These are phyloP conservation scores for Stenogyne calaminthoides DNA, from an alignment of 305 asterid species.

Conservation along the genomic window DNA sequence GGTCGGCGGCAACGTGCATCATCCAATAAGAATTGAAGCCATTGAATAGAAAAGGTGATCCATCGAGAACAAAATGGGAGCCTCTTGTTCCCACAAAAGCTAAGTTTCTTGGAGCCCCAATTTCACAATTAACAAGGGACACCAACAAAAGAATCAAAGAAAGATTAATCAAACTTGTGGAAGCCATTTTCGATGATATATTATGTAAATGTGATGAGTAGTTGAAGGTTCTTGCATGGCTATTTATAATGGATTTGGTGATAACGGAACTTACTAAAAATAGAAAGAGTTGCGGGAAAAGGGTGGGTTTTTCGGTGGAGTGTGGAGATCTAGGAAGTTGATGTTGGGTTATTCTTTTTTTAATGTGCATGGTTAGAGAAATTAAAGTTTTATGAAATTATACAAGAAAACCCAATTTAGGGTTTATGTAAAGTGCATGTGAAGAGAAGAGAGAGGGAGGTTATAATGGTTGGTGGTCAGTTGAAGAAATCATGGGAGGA, in stretches of 20 bases:
- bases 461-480: constrained; percentile 31
- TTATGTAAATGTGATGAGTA: too few relatives aligned
- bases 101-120: constrained; percentile 16
- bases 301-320: constrained; percentile 45
- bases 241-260: constrained; percentile 41
- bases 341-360: neutral
- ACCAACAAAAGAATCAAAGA: neutral
- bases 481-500: constrained; percentile 34
- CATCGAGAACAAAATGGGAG: constrained; percentile 50
- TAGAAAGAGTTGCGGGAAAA: constrained; percentile 39
- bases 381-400: neutral
- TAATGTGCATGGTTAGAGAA: neutral
- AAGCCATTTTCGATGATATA: constrained; percentile 9
- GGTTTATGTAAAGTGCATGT: constrained; percentile 19
- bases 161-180: constrained; percentile 17
- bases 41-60: constrained; percentile 67
- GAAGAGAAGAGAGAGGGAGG: neutral
- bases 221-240: constrained; percentile 28
- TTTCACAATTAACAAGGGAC: constrained; percentile 3
- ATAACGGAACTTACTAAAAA: constrained; percentile 32
- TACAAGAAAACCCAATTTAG: neutral
- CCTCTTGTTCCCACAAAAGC: constrained; percentile 47
- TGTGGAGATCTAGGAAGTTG: constrained; percentile 14
- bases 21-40: constrained; percentile 83
- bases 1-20: constrained; percentile 63